Conservation (phyloP, 2,329 filamentous ascomycete species). For the Penicillium sp. region DNA sequence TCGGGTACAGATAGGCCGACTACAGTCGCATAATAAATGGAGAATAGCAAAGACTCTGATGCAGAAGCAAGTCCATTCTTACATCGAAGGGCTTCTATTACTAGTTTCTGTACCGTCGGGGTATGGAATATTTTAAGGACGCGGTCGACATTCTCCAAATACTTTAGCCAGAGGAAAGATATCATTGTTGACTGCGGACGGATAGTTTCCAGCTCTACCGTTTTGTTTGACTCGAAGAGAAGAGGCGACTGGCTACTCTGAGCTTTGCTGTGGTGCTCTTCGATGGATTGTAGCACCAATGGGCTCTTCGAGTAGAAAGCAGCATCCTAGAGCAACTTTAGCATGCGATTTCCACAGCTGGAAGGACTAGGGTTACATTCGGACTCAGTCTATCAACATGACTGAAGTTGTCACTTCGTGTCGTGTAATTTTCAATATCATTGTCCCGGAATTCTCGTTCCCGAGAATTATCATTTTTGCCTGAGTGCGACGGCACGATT, state of each 20-base stretch:
- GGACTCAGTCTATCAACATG: not conserved
- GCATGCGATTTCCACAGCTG: not conserved
- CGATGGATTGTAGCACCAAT: not conserved
- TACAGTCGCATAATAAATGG: constrained; percentile 5
- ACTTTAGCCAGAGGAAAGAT: constrained; percentile 53
- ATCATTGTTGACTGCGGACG: constrained; percentile 41
- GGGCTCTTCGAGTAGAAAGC: constrained; percentile 12
- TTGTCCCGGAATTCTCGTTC: not conserved
- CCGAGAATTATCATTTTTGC: not conserved
- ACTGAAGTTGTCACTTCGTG: not conserved
- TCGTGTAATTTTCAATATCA: not conserved
- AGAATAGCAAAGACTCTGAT: not conserved
- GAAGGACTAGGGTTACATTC: not conserved
- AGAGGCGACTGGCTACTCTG: not conserved
- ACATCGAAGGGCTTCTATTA: not conserved
- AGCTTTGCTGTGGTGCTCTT: too few relatives aligned
- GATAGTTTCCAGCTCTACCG: not conserved
- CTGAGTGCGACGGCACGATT: not conserved
- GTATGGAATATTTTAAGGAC: constrained; percentile 4
- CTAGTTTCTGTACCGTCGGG: not conserved
- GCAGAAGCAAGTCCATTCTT: not conserved
- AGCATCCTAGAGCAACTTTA: not conserved
- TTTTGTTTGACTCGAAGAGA: not conserved
- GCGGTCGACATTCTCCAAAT: constrained; percentile 47
- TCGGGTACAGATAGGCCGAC: not conserved